These are phyloP conservation scores for Apiospora marii DNA, from an alignment of 2,329 filamentous ascomycete species.

Conservation along the genomic window DNA sequence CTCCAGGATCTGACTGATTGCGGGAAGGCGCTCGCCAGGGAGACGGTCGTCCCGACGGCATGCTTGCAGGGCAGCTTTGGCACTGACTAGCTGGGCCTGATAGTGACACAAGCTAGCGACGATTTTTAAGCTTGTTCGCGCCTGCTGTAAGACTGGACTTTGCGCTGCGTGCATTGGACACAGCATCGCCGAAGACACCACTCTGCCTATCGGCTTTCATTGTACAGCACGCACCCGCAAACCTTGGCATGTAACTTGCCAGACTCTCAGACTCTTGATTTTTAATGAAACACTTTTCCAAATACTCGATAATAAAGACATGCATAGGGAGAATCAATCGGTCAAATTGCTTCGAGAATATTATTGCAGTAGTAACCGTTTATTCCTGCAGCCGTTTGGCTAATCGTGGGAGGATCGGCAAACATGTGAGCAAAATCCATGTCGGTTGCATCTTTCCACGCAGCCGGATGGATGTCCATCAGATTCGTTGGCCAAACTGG, in stretches of 20 bases:
- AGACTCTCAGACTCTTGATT: neutral
- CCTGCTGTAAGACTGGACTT: slow-evolving; percentile 1
- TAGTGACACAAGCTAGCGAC: slow-evolving; percentile 12
- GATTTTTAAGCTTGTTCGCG: slow-evolving; percentile 14
- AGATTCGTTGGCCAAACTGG: neutral
- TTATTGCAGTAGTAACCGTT: too few species aligned
- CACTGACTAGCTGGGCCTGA: neutral
- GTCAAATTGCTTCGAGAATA: too few species aligned
- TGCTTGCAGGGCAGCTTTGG: neutral
- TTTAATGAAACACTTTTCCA: neutral
- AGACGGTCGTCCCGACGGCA: neutral
- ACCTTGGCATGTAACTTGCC: neutral
- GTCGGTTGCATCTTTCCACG: neutral
- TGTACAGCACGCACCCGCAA: neutral
- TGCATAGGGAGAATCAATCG: too few species aligned
- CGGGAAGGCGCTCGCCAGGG: neutral
- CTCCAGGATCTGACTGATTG: neutral
- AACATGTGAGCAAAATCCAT: slow-evolving; percentile 17
- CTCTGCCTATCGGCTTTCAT: slow-evolving; percentile 7
- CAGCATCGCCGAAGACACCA: neutral
- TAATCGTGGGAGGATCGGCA: neutral
- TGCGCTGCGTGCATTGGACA: neutral
- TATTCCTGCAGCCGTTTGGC: too few species aligned
- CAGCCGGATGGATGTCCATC: neutral
- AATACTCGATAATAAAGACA: neutral